These are phyloP conservation scores for Carex littledalei DNA, from an alignment of 176 grass and related monocot genomes.

Conservation along the genomic window DNA sequence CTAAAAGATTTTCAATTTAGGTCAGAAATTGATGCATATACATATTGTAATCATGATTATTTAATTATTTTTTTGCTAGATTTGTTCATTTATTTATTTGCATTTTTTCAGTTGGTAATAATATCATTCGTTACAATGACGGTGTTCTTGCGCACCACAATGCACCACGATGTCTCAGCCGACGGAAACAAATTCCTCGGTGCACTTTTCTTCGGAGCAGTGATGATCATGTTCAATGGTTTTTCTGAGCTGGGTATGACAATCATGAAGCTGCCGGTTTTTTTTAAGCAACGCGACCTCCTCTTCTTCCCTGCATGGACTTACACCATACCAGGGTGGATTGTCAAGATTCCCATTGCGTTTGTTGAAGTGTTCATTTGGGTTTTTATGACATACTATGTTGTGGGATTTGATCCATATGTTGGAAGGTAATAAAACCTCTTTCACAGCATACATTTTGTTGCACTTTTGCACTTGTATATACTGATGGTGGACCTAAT, in stretches of 20 bases:
- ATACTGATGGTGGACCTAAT: background rate
- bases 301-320: constrained; percentile 90
- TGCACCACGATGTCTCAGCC: constrained; percentile 33
- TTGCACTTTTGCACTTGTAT: background rate
- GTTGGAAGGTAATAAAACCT: constrained; percentile 45
- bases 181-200: constrained; percentile 42
- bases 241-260: constrained; percentile 60
- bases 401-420: constrained; percentile 80
- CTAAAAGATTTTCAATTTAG: background rate
- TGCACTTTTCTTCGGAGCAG: constrained; percentile 53
- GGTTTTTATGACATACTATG: constrained; percentile 78
- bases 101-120: constrained; percentile 34
- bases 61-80: background rate
- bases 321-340: constrained; percentile 75
- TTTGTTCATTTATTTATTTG: background rate
- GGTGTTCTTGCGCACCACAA: constrained; percentile 65
- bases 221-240: constrained; percentile 82
- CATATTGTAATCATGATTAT: background rate
- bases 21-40: background rate
- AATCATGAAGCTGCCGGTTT: constrained; percentile 69
- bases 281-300: constrained; percentile 87
- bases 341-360: constrained; percentile 68
- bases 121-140: constrained; percentile 58
- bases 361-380: constrained; percentile 58
- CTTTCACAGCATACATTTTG: background rate